Evolutionary conservation across 2,329 filamentous ascomycete genomes (phyloP).

Genomic region (Phialophora tarda): DNA sequence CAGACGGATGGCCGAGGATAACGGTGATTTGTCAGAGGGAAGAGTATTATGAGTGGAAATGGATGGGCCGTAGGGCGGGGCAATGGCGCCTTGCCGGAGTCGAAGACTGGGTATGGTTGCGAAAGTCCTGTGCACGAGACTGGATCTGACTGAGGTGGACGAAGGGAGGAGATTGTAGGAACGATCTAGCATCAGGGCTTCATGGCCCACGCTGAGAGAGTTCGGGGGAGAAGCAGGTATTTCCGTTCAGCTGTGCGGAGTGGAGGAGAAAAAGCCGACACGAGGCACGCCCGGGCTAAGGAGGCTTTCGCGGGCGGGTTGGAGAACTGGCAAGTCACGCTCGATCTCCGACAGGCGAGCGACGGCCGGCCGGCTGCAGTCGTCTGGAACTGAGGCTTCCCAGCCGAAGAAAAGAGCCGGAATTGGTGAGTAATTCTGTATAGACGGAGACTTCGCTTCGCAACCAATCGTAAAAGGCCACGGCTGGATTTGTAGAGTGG

Average conservation of each 20-base stretch:
- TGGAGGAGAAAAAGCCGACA: conserved; percentile 17
- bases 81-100: conserved; percentile 16
- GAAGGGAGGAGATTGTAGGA: conserved; percentile 21
- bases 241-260: conserved; percentile 25
- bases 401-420: background rate
- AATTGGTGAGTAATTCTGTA: background rate
- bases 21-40: conserved; percentile 31
- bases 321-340: conserved; percentile 2
- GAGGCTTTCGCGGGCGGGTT: conserved; percentile 6
- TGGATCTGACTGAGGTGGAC: conserved; percentile 13
- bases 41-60: conserved; percentile 15
- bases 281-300: background rate
- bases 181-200: conserved; percentile 36
- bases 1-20: conserved; percentile 21
- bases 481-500: conserved; percentile 4
- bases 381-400: background rate
- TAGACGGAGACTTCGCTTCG: background rate
- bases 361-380: background rate
- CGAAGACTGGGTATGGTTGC: conserved; percentile 1
- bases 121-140: conserved; percentile 10
- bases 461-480: background rate
- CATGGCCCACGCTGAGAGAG: conserved; percentile 27
- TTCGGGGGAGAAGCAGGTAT: conserved; percentile 19
- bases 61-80: conserved; percentile 28
- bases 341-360: conserved; percentile 15